Evolutionary conservation across 257 asterid species (phyloP).

Genomic region (Gynochthodes officinalis): DNA sequence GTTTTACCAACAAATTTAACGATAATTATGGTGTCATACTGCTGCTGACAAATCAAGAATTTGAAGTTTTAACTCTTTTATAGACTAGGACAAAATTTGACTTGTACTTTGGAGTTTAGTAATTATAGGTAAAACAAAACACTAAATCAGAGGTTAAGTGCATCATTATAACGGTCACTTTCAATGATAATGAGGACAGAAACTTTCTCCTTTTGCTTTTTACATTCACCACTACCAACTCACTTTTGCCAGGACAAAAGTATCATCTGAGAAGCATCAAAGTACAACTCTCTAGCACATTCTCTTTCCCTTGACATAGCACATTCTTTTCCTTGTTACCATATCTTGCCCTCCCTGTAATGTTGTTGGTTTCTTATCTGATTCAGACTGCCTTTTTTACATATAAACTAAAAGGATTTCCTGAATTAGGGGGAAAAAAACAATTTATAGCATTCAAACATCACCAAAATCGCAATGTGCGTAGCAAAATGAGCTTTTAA

Average conservation of each 20-base stretch:
- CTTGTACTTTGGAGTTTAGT: not conserved
- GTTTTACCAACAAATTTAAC: no score
- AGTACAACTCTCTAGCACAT: slow-evolving; percentile 13
- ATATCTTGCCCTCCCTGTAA: slow-evolving; percentile 1
- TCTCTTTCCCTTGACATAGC: not conserved
- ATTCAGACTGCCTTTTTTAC: not conserved
- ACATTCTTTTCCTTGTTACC: not conserved
- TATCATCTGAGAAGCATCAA: slow-evolving; percentile 22
- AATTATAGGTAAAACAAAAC: not conserved
- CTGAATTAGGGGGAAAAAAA: not conserved
- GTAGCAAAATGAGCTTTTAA: not conserved
- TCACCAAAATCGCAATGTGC: not conserved
- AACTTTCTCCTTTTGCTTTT: not conserved
- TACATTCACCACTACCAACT: not conserved
- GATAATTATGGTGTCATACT: not conserved
- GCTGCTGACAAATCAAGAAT: not conserved
- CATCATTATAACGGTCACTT: not conserved
- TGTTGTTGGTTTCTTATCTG: not conserved
- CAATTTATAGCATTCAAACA: not conserved
- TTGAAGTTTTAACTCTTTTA: not conserved
- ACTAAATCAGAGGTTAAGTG: not conserved
- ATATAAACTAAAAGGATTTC: not conserved
- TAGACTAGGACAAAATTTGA: not conserved
- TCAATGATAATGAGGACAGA: slow-evolving; percentile 9
- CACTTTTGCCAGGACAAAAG: slow-evolving; percentile 12